Evolutionary conservation across 169 alveolate species (phyloP).

Genomic region (Plasmodium vivax): DNA sequence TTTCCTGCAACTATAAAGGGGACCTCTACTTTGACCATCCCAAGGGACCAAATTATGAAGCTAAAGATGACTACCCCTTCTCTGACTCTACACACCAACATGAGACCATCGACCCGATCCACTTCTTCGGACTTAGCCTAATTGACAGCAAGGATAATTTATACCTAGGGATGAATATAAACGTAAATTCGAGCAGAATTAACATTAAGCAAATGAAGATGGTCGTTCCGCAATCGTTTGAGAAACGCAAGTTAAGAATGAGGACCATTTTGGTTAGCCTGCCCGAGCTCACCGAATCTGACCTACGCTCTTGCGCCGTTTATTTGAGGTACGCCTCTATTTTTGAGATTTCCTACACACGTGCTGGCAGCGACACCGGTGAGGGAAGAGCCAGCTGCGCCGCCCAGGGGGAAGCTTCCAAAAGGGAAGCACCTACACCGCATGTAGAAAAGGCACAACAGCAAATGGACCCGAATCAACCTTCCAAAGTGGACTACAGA

Average conservation of each 20-base stretch:
- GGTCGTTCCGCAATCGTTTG: not conserved
- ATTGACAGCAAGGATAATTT: constrained; percentile 21
- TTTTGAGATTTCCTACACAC: constrained; percentile 17
- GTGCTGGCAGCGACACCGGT: not conserved
- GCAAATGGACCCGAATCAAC: not conserved
- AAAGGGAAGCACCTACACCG: not conserved
- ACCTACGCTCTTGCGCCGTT: not conserved
- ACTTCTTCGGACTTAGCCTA: constrained; percentile 27
- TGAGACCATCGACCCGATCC: constrained; percentile 16
- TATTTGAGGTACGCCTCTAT: constrained; percentile 24
- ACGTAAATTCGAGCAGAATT: not conserved
- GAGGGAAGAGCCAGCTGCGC: not conserved
- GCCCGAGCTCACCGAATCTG: constrained; percentile 33
- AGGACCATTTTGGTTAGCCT: constrained; percentile 25
- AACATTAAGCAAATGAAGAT: constrained; percentile 26
- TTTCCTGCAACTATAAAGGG: constrained; percentile 40
- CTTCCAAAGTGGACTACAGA: not conserved
- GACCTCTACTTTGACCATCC: constrained; percentile 29
- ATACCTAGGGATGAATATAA: constrained; percentile 22
- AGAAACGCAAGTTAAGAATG: not conserved
- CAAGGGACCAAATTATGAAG: not conserved
- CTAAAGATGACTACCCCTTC: not conserved
- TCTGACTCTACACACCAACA: not conserved
- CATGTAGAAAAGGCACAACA: not conserved
- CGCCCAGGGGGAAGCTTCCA: not conserved